Percentiles rank a stretch among this genome's conserved stretches.
These are phyloP conservation scores for Pisolithus thermaeus DNA, from an alignment of 1,284 basidiomycete species.

Conservation along the genomic window DNA sequence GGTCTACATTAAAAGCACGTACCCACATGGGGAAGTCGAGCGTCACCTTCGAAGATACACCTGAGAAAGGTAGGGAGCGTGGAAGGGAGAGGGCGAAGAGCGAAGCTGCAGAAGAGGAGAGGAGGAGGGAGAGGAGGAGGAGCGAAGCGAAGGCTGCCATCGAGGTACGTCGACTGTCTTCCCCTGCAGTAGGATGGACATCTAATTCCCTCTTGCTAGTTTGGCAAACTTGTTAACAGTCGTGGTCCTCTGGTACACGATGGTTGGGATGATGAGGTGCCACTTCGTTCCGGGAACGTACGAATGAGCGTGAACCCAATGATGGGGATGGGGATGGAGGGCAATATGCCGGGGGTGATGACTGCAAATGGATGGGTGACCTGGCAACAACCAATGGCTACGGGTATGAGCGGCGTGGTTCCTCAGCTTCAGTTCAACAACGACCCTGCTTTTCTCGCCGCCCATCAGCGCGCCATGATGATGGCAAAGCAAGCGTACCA, in stretches of 20 bases:
- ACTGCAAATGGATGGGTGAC: conserved; percentile 17
- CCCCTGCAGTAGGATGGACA: conserved; percentile 5
- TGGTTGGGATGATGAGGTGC: conserved; percentile 46
- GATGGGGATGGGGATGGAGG: conserved; percentile 46
- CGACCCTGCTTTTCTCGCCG: conserved; percentile 56
- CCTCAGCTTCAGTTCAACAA: conserved; percentile 24
- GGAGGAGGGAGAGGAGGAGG: conserved; percentile 61
- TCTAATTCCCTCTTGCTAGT: conserved; percentile 34
- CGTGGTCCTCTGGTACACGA: conserved; percentile 52
- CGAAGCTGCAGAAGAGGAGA: conserved; percentile 40
- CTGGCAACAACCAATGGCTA: conserved; percentile 28
- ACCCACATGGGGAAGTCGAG: conserved; percentile 47
- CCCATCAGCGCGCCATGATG: conserved; percentile 79
- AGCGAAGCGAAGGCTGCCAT: conserved; percentile 73
- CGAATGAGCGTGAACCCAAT: conserved; percentile 44
- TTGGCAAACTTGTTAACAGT: conserved; percentile 77
- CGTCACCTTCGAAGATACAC: conserved; percentile 51
- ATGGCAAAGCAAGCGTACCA: conserved; percentile 81
- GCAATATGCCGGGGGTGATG: conserved; percentile 28
- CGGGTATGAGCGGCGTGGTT: conserved; percentile 21
- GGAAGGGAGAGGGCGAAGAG: conserved; percentile 28
- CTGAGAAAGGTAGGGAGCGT: conserved; percentile 23
- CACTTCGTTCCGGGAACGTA: conserved; percentile 11
- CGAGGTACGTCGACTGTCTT: conserved; percentile 47
- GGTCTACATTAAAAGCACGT: conserved; percentile 25